Base-by-base conservation (phyloP, 345 rosid species). In the Camelina neglecta region DNA sequence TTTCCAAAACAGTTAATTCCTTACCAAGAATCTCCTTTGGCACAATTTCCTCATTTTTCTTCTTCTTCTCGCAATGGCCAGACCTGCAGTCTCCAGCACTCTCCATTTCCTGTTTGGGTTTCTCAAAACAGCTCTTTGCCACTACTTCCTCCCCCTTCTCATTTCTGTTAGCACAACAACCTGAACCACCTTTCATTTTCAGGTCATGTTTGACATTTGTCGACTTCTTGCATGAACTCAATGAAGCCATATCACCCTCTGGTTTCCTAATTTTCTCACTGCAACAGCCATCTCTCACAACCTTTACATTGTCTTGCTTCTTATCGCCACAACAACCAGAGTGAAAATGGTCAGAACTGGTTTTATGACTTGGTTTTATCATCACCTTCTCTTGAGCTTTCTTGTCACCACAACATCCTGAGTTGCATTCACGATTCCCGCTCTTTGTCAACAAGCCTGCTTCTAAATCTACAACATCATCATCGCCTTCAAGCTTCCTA, bases 401-500 rank as follows among this genome's bases (percentile, higher is more conserved):
- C 66, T 73, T 78, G 16, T 72, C 56, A 36, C 71, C 78, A 56
- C 81, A 79, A 69, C 79, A 73, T 0, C 72, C 63, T 56, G 79
- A 75, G 13, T 74, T 69, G 44, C 79, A 75, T 23, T 79, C 75
- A 61, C 50, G 51, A 53, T 54, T 60, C 9, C 29, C 23, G 2
- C 48, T 78, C 69, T 72, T 66, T 47, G 59, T n/a, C 13, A 79
- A 67, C 81, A 79, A 67, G 8, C 81, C 81, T 39, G 81, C 74
- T 54, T 79, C 81, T 38, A 79, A 54, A 62, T 79, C 81, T 4
- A 77, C 1, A 2, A 8, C 75, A n/a, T 69, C 71, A 39, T 26
- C 71, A 39, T 1, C 65, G 8, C 75, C 78, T 69, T 74, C 79
- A 29, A 67, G 54, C 48, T 67, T 73, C 71, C 42, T 53, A 45